Evolutionary conservation across 2,329 filamentous ascomycete genomes (phyloP), one percentile per base, ranked within the genome.

Genomic region (Phyllosticta citrichinensis): DNA sequence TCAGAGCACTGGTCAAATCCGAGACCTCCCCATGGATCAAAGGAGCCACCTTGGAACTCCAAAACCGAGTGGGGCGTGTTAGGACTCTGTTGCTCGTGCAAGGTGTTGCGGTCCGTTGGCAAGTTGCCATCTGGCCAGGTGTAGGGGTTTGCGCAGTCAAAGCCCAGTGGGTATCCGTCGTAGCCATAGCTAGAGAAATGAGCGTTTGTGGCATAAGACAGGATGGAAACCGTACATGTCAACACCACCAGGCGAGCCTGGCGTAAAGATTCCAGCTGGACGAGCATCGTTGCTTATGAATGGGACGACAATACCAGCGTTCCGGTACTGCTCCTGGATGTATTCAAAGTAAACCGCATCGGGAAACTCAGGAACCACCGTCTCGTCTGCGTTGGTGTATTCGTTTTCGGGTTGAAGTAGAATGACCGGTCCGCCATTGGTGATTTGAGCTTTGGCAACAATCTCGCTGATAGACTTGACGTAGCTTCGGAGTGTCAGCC

Each of bases 351-450:
- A 94, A 0, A 80, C 77, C 0, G 80, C 78, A 66, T 90, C 84
- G 0, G 87, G 87, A 65, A 87, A 89, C 0, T 73, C 70, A 19
- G 40, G 40, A 8, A 47, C 40, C n/a, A 81, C 75, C 2, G 75
- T 75, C 3, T 73, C 74, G 17, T 75, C 73, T 1, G 77, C 78
- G 19, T 76, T 73, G 0, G 81, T 85, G 68, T 93, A 92, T 70
- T 94, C 90, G 64, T 94, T 95, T 70, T 95, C 90, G 0, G 88
- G 86, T 70, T 95, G 90, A 52, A 88, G 81, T 1, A 93, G 75
- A 63, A 95, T 89, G 8, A 95, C 80, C 0, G 89, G 89, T 0
- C 90, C 90, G 0, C 88, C 89, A 58, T 92, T 89, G 1, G 88
- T 93, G 67, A 95, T 92, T 67, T 94, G 89, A 0, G 83, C 85